Conservation (phyloP, 192 early-diverging fungal genomes). For the Mortierella alpina region DNA sequence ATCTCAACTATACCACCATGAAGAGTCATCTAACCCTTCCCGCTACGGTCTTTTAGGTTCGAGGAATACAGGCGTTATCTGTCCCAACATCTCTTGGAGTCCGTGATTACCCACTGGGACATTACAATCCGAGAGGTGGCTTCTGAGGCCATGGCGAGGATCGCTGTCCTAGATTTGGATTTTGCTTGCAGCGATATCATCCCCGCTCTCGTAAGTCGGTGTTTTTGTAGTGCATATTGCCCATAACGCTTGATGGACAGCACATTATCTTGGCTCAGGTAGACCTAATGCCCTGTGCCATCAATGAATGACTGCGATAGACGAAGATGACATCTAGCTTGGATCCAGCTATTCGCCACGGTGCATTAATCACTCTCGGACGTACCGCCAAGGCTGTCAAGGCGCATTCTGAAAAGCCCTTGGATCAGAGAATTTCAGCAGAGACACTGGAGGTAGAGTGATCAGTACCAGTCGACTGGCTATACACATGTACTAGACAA, state of each 20-base stretch:
- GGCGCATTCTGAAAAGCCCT: slow-evolving; percentile 6
- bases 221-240: neutral
- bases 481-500: neutral
- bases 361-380: slow-evolving; percentile 36
- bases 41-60: slow-evolving; percentile 59
- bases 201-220: slow-evolving; percentile 64
- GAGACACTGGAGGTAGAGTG: slow-evolving; percentile 21
- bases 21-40: neutral
- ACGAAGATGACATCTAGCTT: slow-evolving; percentile 35
- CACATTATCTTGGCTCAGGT: neutral
- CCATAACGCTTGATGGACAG: neutral
- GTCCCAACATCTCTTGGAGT: slow-evolving; percentile 74
- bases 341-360: slow-evolving; percentile 43
- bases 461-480: neutral
- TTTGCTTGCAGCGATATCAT: slow-evolving; percentile 65
- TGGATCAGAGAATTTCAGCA: slow-evolving; percentile 21
- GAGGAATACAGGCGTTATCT: slow-evolving; percentile 80
- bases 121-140: slow-evolving; percentile 80
- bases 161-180: slow-evolving; percentile 70
- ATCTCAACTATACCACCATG: neutral
- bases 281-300: neutral
- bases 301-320: neutral
- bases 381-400: slow-evolving; percentile 41
- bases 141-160: slow-evolving; percentile 73
- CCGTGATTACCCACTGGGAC: slow-evolving; percentile 91